Base-by-base conservation (phyloP, 1,284 basidiomycete species). In the Inonotus hispidus region DNA sequence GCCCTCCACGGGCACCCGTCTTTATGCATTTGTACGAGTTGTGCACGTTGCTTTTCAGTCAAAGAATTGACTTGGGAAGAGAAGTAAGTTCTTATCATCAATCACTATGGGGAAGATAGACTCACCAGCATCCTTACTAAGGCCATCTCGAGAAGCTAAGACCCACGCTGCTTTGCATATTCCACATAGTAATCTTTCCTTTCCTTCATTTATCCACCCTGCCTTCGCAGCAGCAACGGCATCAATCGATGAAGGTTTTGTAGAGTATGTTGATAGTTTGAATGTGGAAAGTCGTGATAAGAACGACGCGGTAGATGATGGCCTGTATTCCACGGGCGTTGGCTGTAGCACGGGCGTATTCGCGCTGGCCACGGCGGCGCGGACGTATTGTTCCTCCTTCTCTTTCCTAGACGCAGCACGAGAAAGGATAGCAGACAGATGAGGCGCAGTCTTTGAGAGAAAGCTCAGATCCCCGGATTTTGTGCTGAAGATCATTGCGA, bases 1-100 rank as follows among this genome's bases (percentile, higher is more conserved):
- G 78, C 77, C 71, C 82, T 89, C 90, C 90, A 92, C 2, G 90
- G 90, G 68, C 90, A 92, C 0, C 88, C 87, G 57, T 83, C 77
- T 70, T 90, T 91, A 70, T 92, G 90, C 69, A 79, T 79, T 13
- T 82, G 79, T 1, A 91, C 81, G 7, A 92, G 73, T 43, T 80
- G 80, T 2, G 69, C 64, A 5, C 79, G 79, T 69, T 92, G 90
- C 68, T 87, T 91, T 69, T 90, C 87, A 35, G 90, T 74, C 61
- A 92, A 74, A 14, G 82, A 70, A 69, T 80, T 83, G 46, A 84
- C 89, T 89, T 66, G n/a, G n/a, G n/a, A n/a, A 59, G 16, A 16
- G 23, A 50, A 29, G 43, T 25, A 53, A 47, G 32, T 32, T 11
- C 68, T 59, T 21, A 46, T 41, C 25, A 23, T 56, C 27, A 46